Evolutionary conservation across 257 asterid genomes (phyloP).

Genomic region (Verbascum thapsus): DNA sequence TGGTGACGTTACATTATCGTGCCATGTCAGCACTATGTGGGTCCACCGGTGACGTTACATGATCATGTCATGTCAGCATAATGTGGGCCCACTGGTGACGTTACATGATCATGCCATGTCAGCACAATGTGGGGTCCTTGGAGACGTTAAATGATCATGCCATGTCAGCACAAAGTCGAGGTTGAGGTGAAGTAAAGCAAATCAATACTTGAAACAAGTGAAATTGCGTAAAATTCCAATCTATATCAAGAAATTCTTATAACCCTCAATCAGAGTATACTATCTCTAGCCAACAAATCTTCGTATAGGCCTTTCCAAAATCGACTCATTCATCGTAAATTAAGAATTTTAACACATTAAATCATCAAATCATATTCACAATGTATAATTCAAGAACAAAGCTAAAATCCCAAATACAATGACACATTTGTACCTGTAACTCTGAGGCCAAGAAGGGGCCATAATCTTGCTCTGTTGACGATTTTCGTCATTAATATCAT

Average conservation of each 20-base stretch:
- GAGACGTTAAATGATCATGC: not conserved
- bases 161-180: too few relatives aligned
- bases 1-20: too few relatives aligned
- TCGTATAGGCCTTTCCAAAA: not conserved
- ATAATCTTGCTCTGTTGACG: slow-evolving; percentile 43
- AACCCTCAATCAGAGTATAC: not conserved
- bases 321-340: not conserved
- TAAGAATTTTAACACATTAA: not conserved
- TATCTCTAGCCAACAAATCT: not conserved
- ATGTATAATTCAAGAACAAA: too few relatives aligned
- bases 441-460: slow-evolving; percentile 87
- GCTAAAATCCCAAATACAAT: too few relatives aligned
- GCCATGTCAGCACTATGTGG: too few relatives aligned
- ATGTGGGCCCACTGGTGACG: too few relatives aligned
- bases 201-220: not conserved
- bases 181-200: not conserved
- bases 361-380: not conserved
- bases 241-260: slow-evolving; percentile 9
- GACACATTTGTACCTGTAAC: slow-evolving; percentile 62
- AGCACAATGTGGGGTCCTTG: too few relatives aligned
- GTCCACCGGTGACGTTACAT: too few relatives aligned
- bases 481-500: slow-evolving; percentile 30
- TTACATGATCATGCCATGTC: too few relatives aligned
- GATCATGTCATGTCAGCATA: too few relatives aligned
- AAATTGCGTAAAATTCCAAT: not conserved